A percentile compares a stretch with the other conserved stretches of the same genome.
phyloP scores from a whole-genome alignment of 2,329 filamentous ascomycete species.

The Diaporthe ilicicola region DNA sequence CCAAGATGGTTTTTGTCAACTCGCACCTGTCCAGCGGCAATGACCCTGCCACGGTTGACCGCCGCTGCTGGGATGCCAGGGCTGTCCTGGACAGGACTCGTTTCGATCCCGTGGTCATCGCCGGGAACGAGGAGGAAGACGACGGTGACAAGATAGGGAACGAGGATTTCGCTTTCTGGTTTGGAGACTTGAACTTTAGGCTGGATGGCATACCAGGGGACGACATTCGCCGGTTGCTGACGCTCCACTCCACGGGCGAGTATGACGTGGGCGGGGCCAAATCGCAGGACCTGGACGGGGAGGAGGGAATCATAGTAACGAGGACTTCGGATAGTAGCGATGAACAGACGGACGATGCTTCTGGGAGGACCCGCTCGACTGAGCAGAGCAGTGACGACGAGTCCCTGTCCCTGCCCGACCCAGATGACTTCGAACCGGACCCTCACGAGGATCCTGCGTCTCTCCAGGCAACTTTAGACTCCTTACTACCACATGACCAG shows the following conservation, averaged over 20 bases:
- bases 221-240: slow-evolving; percentile 85
- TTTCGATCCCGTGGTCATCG: slow-evolving; percentile 77
- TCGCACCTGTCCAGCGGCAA: slow-evolving; percentile 89
- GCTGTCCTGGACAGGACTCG: slow-evolving; percentile 80
- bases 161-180: slow-evolving; percentile 95
- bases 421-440: slow-evolving; percentile 73
- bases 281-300: slow-evolving; percentile 50
- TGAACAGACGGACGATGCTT: slow-evolving; percentile 51
- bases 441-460: slow-evolving; percentile 82
- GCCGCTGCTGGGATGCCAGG: slow-evolving; percentile 87
- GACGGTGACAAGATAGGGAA: slow-evolving; percentile 79
- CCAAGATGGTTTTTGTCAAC: slow-evolving; percentile 88
- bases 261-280: slow-evolving; percentile 66
- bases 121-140: slow-evolving; percentile 68
- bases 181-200: slow-evolving; percentile 95
- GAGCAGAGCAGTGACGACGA: slow-evolving; percentile 47
- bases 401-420: slow-evolving; percentile 61
- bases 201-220: slow-evolving; percentile 88
- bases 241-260: slow-evolving; percentile 82
- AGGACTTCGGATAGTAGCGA: slow-evolving; percentile 53
- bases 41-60: slow-evolving; percentile 78
- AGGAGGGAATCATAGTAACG: slow-evolving; percentile 61
- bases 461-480: slow-evolving; percentile 86
- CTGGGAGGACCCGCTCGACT: slow-evolving; percentile 39
- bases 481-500: slow-evolving; percentile 89